Percentiles rank a stretch among this genome's conserved stretches.
phyloP scores from a whole-genome alignment of 148 eudicot genomes.

The Spergularia marina region DNA sequence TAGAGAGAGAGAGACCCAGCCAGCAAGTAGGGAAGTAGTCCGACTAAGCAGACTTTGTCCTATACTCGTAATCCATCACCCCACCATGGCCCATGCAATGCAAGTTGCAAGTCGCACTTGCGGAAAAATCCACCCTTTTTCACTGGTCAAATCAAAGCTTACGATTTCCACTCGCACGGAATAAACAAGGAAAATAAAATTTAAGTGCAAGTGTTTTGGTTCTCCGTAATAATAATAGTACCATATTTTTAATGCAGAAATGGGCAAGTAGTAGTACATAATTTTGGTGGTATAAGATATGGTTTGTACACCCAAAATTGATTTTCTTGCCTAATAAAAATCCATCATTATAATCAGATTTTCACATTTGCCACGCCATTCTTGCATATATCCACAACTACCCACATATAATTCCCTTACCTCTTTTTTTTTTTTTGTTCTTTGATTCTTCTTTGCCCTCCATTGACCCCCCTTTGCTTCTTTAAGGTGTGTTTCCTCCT shows the following conservation, averaged over 20 bases:
- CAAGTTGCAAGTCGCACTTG: no score
- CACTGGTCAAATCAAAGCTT: no score
- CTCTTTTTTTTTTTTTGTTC: not conserved
- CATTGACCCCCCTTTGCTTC: slow-evolving; percentile 4
- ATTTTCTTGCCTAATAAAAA: not conserved
- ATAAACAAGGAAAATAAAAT: no score
- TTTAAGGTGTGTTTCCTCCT: slow-evolving; percentile 11
- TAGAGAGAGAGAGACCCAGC: no score
- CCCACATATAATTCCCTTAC: not conserved
- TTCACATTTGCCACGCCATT: slow-evolving; percentile 25
- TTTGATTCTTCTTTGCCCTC: not conserved
- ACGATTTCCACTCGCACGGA: no score
- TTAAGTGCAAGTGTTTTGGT: no score
- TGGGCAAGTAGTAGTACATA: no score
- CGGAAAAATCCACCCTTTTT: no score
- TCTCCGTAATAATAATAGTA: no score
- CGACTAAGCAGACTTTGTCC: not conserved
- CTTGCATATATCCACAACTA: not conserved
- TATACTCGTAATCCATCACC: not conserved
- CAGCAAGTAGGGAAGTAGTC: no score
- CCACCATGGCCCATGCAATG: no score
- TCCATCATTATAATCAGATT: not conserved
- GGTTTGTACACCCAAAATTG: not conserved
- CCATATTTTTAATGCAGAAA: no score
- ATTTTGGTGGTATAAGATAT: not conserved